A percentile compares a stretch with the other conserved stretches of the same genome.
Evolutionary conservation across 495 filamentous ascomycete species (phyloP).

Genomic region (Jackrogersella multiformis): DNA sequence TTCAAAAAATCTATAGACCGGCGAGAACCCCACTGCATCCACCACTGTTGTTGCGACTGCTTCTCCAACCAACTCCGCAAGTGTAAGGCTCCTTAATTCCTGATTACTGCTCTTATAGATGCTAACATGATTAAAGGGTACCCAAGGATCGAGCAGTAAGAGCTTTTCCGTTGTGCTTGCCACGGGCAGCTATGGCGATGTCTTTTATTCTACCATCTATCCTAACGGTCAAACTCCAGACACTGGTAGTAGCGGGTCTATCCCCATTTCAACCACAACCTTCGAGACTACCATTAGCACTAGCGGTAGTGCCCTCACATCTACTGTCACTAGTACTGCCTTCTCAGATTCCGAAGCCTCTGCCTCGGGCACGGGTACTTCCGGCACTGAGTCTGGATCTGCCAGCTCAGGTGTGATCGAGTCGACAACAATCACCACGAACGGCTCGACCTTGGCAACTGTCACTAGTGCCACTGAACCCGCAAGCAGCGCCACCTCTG

Average conservation of each 20-base stretch:
- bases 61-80: constrained; percentile 25
- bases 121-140: constrained; percentile 17
- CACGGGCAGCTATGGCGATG: constrained; percentile 24
- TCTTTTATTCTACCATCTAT: constrained; percentile 3
- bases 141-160: constrained; percentile 23
- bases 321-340: constrained; percentile 44
- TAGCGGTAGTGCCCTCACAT: constrained; percentile 42
- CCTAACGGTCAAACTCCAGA: constrained; percentile 2
- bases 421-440: constrained; percentile 45
- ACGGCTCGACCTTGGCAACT: constrained; percentile 46
- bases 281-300: constrained; percentile 45
- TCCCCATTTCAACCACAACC: constrained; percentile 43
- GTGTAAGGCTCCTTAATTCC: constrained; percentile 7
- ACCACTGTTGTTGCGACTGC: constrained; percentile 34
- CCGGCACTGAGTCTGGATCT: constrained; percentile 39
- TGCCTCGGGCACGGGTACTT: constrained; percentile 15
- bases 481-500: constrained; percentile 20
- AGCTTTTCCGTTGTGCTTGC: not conserved
- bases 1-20: constrained; percentile 17
- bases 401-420: constrained; percentile 35
- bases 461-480: constrained; percentile 41
- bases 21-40: constrained; percentile 27
- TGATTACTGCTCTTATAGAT: not conserved
- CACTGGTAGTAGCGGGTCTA: not conserved
- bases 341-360: constrained; percentile 26